Evolutionary conservation across 192 early-diverging fungal genomes (phyloP), one percentile per base, ranked within the genome.

Genomic region (Coemansia sp.): DNA sequence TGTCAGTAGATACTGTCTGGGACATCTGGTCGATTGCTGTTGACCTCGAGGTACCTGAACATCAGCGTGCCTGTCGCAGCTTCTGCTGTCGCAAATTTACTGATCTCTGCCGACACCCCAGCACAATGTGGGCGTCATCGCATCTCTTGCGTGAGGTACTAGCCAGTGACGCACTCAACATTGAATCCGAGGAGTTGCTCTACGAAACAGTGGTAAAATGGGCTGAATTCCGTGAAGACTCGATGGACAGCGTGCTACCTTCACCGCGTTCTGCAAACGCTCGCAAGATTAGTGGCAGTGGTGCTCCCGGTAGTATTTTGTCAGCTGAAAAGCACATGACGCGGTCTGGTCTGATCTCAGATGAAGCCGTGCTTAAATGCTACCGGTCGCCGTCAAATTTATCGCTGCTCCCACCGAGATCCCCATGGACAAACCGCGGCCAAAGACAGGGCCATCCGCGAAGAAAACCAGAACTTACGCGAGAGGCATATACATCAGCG

Each of bases 1-100:
- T 78, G 9, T 42, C 61, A 0, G 42, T 45, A 0, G 75, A 78
- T 3, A 78, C 64, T 12, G 69, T 72, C 34, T 78, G 75, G 75
- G 75, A 78, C 21, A 71, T 78, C 12, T 78, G 75, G 75, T 68
- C 68, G 7, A 68, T 78, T 10, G 75, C 75, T 11, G 40, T 53
- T 0, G 69, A 78, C 19, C 62, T 72, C 18, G 65, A 71, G 49
- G 69, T 62, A 0, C 53, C 34, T 9, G 61, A 67, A 27, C 62
- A 67, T 37, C 66, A 68, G 39, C 41, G 66, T 1, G 30, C 49
- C 21, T 78, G 75, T 43, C 52, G 54, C 19, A 41, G 42, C 17
- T 78, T 64, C 34, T 78, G 75, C 55, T 59, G 66, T 14, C 69
- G 68, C 22, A 55, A 59, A n/a, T 72, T 78, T 33, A 65, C 61